Base-by-base conservation (phyloP, 768 basidiomycete genomes). In the Cyclocybe cylindracea region DNA sequence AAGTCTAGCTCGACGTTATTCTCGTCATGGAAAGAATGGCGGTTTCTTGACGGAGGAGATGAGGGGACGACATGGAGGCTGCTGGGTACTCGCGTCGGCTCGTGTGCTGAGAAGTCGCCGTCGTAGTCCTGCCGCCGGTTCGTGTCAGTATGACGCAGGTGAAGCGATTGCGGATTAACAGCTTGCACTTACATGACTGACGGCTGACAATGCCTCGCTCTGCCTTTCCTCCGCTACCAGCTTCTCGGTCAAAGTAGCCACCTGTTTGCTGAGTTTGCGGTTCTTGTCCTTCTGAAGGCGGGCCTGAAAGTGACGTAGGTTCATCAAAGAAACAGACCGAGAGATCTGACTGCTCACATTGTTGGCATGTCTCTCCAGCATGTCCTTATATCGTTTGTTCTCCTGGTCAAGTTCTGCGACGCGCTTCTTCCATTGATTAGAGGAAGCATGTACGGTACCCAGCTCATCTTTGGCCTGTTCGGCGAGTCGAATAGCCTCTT, bases 361-460 rank as follows among this genome's bases (percentile, higher is more conserved):
- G n/a, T 55, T 56, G 11, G 57, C 59, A 50, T 68, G 60, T 33
- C 61, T 52, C 32, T 74, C 65, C 18, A 74, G 58, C 42, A 64
- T 57, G 29, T 66, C 67, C 39, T 66, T 68, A 40, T 63, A 59
- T 4, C 55, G 57, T 9, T 66, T 69, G 34, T 71, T 68, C 32
- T 65, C 56, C 36, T 54, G 35, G 34, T 68, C 63, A 33, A 69
- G 44, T 7, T 66, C 63, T 4, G 55, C 45, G 14, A 65, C 61
- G 29, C 49, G 55, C 35, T 60, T 57, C 42, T 61, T 58, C 39
- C 51, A 62, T 33, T 48, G 53, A 5, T 42, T 48, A 4, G 57
- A 41, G 5, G 52, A 51, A 7, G 60, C 50, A 16, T 61, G 56
- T 9, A 64, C 55, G 32, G 48, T 54, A 5, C 59, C 16, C 16